These are phyloP conservation scores for Volvariella surrecta DNA, from an alignment of 1,284 basidiomycete species.

Conservation along the genomic window DNA sequence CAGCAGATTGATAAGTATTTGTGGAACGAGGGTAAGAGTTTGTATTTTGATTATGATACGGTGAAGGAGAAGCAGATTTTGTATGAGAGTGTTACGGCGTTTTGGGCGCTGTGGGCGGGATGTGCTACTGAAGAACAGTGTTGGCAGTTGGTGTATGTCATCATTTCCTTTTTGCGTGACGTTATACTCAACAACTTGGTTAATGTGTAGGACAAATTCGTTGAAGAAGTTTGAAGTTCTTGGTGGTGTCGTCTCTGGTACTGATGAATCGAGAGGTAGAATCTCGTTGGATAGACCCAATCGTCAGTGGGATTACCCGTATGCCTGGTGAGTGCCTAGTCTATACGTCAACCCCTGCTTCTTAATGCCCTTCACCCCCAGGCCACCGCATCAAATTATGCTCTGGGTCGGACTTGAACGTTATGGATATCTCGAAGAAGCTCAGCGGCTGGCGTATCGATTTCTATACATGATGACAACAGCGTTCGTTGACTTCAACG, in stretches of 20 bases:
- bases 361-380: constrained; percentile 16
- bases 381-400: constrained; percentile 97
- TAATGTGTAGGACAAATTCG: constrained; percentile 56
- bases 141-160: constrained; percentile 81
- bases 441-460: constrained; percentile 88
- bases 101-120: constrained; percentile 97
- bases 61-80: constrained; percentile 83
- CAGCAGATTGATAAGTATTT: constrained; percentile 89
- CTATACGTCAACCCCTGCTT: constrained; percentile 5
- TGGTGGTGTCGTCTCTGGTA: constrained; percentile 94
- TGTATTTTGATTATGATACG: constrained; percentile 98
- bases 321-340: constrained; percentile 29
- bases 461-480: constrained; percentile 98
- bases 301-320: constrained; percentile 93
- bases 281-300: constrained; percentile 96
- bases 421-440: constrained; percentile 92
- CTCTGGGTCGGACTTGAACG: constrained; percentile 95
- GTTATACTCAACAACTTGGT: neutral
- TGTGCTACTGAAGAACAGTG: constrained; percentile 94
- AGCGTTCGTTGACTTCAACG: constrained; percentile 92
- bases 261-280: constrained; percentile 92
- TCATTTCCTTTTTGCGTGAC: constrained; percentile 8
- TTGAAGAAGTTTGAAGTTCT: constrained; percentile 94
- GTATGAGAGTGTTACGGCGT: constrained; percentile 92
- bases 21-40: constrained; percentile 92